phyloP scores from a whole-genome alignment of 306 rosid species.

The Vicia sativa region DNA sequence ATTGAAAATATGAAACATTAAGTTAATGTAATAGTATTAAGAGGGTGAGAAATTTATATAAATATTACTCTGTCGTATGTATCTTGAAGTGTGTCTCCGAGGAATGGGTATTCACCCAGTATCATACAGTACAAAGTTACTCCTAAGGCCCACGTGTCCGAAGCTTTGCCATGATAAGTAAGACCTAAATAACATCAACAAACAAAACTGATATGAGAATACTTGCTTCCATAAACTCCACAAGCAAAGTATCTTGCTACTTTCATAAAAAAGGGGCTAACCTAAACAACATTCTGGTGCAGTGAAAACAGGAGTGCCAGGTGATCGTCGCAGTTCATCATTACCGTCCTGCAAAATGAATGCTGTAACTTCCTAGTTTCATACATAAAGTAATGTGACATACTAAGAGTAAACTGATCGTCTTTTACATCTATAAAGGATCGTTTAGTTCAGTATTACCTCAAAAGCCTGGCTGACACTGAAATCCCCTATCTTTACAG shows the following conservation, averaged over 20 bases:
- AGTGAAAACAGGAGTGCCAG: conserved; percentile 99
- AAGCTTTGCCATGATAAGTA: conserved; percentile 81
- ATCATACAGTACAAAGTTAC: conserved; percentile 93
- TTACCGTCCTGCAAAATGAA: conserved; percentile 73
- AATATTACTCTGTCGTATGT: conserved; percentile 83
- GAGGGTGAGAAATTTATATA: not conserved
- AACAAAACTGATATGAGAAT: conserved; percentile 34
- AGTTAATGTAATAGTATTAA: not conserved
- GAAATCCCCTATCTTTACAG: conserved; percentile 96
- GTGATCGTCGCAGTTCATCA: conserved; percentile 94
- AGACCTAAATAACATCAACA: conserved; percentile 56
- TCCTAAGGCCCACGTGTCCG: conserved; percentile 99
- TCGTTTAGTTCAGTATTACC: conserved; percentile 52
- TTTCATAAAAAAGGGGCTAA: conserved; percentile 38
- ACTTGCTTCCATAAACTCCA: not conserved
- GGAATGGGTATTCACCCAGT: conserved; percentile 86
- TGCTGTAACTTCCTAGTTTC: conserved; percentile 6
- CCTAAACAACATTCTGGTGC: conserved; percentile 99
- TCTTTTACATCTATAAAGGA: conserved; percentile 19
- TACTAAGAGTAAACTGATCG: not conserved
- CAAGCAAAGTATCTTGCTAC: conserved; percentile 24
- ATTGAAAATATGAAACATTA: conserved; percentile 34
- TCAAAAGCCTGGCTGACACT: conserved; percentile 99
- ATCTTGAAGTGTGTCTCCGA: conserved; percentile 97
- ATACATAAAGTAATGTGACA: not conserved